These are phyloP conservation scores for Scedosporium apiospermum DNA, from an alignment of 2,329 filamentous ascomycete species.

Conservation along the genomic window DNA sequence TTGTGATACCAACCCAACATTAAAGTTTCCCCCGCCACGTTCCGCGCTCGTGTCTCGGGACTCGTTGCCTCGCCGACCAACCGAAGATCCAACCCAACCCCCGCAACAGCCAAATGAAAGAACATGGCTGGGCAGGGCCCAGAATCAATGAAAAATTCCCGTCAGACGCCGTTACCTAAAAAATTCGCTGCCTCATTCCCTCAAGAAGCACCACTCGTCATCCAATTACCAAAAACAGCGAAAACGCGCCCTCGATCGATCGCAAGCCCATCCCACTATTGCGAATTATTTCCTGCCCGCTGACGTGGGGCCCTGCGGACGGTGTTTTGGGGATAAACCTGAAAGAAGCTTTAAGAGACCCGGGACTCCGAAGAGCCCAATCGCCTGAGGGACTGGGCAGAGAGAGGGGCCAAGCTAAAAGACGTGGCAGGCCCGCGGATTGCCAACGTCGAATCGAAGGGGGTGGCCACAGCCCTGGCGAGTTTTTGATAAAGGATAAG, in stretches of 20 bases:
- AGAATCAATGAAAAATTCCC: too few species aligned
- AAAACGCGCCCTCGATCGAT: too few species aligned
- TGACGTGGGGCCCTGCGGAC: constrained; percentile 1
- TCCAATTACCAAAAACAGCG: neutral
- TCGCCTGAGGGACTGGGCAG: neutral
- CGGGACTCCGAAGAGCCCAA: neutral
- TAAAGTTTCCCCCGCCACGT: neutral
- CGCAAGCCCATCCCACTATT: too few species aligned
- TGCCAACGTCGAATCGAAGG: neutral
- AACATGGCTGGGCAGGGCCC: neutral
- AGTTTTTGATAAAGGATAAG: too few species aligned
- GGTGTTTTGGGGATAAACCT: neutral
- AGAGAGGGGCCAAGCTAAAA: neutral
- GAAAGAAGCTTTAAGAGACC: neutral
- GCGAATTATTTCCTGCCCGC: neutral
- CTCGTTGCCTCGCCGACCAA: constrained; percentile 5
- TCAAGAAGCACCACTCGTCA: neutral
- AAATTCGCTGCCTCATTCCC: neutral
- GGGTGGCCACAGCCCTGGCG: neutral
- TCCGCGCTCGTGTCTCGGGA: neutral
- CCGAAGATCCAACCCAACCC: neutral
- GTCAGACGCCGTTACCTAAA: too few species aligned
- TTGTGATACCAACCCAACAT: neutral
- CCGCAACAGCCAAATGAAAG: neutral
- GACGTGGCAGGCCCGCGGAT: neutral